Evolutionary conservation across 2,329 filamentous ascomycete genomes (phyloP).

Genomic region (Beauveria sp.): DNA sequence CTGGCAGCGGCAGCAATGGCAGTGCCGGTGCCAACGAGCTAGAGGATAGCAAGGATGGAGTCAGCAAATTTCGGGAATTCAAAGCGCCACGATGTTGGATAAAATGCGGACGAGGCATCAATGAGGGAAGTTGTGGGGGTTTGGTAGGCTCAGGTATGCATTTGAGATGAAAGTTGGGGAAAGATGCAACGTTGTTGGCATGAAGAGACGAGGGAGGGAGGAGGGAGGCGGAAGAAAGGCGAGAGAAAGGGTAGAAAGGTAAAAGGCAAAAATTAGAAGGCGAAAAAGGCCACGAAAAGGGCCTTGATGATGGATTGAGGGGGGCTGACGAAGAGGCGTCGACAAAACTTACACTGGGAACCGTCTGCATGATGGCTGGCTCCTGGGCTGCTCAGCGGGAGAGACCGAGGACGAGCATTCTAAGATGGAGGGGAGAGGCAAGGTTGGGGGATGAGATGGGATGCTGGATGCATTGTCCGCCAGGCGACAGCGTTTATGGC

Average conservation of each 20-base stretch:
- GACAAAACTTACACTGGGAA: conserved; percentile 39
- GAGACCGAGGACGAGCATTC: conserved; percentile 29
- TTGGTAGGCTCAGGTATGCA: conserved; percentile 5
- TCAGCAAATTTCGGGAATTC: neutral
- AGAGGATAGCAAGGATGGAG: conserved; percentile 9
- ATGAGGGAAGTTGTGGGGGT: neutral
- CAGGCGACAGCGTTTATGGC: neutral
- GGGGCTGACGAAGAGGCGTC: conserved; percentile 2
- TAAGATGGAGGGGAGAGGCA: conserved; percentile 16
- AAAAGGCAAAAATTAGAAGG: neutral
- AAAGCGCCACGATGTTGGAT: neutral
- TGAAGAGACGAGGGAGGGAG: neutral
- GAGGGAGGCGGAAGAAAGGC: neutral
- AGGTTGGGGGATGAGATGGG: neutral
- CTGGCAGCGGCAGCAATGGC: conserved; percentile 53
- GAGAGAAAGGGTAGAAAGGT: neutral
- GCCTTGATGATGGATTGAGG: neutral
- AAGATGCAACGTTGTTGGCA: conserved; percentile 1
- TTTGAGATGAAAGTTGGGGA: conserved; percentile 11
- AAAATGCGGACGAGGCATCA: neutral
- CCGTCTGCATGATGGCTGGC: conserved; percentile 44
- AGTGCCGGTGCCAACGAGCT: conserved; percentile 57
- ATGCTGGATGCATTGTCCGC: conserved; percentile 6
- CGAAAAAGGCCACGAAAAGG: neutral
- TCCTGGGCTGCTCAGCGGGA: conserved; percentile 30